A percentile compares a stretch with the other conserved stretches of the same genome.
Evolutionary conservation across 164 flowering plant genomes (phyloP).

Genomic region (Berberis thunbergii): DNA sequence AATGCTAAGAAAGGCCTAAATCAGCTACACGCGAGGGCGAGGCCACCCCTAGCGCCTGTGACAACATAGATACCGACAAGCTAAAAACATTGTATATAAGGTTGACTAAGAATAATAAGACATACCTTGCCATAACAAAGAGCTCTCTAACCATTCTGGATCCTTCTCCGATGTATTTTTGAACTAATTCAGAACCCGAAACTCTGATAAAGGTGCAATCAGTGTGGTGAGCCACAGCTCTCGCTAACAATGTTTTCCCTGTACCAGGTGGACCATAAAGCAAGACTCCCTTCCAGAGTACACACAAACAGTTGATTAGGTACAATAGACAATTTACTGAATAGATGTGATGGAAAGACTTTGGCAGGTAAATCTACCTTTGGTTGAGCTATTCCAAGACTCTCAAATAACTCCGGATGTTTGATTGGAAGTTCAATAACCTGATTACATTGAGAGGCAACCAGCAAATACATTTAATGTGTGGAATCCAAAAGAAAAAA

Average conservation of each 20-base stretch:
- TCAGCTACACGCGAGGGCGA: too few relatives aligned
- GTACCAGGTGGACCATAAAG: conserved; percentile 99
- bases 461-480: too few relatives aligned
- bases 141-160: conserved; percentile 97
- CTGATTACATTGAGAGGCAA: not conserved
- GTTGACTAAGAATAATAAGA: not conserved
- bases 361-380: conserved; percentile 39
- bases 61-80: not conserved
- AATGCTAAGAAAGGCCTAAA: too few relatives aligned
- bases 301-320: not conserved
- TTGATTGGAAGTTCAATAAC: conserved; percentile 97
- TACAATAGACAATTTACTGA: not conserved
- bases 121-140: conserved; percentile 94
- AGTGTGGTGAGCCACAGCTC: conserved; percentile 96
- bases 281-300: conserved; percentile 57
- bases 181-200: conserved; percentile 90
- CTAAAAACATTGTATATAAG: not conserved
- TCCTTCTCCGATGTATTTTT: conserved; percentile 97
- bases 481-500: too few relatives aligned
- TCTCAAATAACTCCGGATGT: conserved; percentile 95
- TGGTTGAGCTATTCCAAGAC: conserved; percentile 97
- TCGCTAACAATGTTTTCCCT: conserved; percentile 84
- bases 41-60: not conserved
- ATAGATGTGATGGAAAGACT: not conserved
- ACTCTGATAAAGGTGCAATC: conserved; percentile 93